Evolutionary conservation across 139 green algal genomes (phyloP), one percentile per base, ranked within the genome.

Genomic region (Asterochloris sp.): DNA sequence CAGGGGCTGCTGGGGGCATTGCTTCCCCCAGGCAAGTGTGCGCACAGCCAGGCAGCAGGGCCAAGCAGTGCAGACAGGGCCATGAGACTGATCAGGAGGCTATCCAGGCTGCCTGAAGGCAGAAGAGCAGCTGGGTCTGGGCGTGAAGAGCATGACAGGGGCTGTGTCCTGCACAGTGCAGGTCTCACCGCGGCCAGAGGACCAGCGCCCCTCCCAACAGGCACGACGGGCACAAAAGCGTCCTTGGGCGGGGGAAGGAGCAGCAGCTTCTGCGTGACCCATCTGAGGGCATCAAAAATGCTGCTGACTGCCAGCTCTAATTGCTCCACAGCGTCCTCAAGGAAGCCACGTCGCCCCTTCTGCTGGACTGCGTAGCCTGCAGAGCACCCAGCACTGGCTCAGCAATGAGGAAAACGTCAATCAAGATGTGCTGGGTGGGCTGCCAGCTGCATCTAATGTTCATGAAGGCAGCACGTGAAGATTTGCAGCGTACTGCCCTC

Each of bases 241-340:
- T 74, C 60, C 69, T 61, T 79, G 24, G 17, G 17, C 38, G 12
- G 60, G 26, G 84, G 86, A 69, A 91, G 74, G 69, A 67, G 76
- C 19, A 90, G 77, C 78, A 85, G 26, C 54, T 78, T 66, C 26
- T 90, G 87, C n/a, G 95, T 28, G 11, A 76, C 0, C 27, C 54
- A 68, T 4, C 91, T 86, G 10, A 87, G 60, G 0, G 69, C 54
- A 0, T 88, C 87, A 79, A 96, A 96, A 0, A 75, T 71, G 4
- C 29, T 64, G 19, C 85, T 90, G 0, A 95, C 83, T 6, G 24
- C 86, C 68, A 94, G 80, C 87, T 97, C 92, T 0, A 62, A 28
- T 0, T 63, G 79, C 62, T 94, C 73, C n/a, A 88, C 84, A 15
- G 86, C 24, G 24, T 96, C 93, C 80, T 96, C 90, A 16, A 95